These are phyloP conservation scores for Coelastrella sp. DNA, from an alignment of 139 green algal genomes.

Conservation along the genomic window DNA sequence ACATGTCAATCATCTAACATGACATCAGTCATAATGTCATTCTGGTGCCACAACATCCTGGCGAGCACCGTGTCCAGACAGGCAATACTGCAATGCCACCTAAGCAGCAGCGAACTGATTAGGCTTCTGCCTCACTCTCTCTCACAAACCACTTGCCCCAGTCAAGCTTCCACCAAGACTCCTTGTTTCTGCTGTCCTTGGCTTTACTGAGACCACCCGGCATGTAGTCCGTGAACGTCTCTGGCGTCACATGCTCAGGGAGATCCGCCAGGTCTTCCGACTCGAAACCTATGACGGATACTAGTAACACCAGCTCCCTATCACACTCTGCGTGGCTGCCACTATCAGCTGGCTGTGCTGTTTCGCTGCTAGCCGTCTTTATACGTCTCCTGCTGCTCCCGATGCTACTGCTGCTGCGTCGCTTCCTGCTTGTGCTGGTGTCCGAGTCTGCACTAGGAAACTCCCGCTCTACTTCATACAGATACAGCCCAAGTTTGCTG, in stretches of 20 bases:
- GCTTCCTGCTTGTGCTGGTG: background rate
- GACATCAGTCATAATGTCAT: too few species aligned
- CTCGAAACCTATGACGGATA: background rate
- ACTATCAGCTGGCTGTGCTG: background rate
- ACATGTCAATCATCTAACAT: too few species aligned
- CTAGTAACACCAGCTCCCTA: background rate
- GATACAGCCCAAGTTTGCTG: background rate
- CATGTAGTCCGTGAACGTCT: background rate
- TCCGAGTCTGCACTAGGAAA: background rate
- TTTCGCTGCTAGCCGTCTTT: background rate
- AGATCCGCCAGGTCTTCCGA: background rate
- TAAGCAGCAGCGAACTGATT: too few species aligned
- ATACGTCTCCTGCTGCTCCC: background rate
- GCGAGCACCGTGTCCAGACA: too few species aligned
- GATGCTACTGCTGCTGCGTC: conserved; percentile 4
- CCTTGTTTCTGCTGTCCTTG: background rate
- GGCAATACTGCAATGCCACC: too few species aligned
- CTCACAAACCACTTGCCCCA: background rate
- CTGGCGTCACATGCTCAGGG: background rate
- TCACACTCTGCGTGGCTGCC: background rate
- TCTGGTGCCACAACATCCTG: too few species aligned
- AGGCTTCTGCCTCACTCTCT: background rate
- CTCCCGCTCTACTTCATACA: conserved; percentile 12
- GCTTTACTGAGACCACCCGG: background rate
- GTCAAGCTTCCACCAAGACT: background rate